phyloP scores from a whole-genome alignment of 768 basidiomycete genomes.

The Podaxis mareebaensis region DNA sequence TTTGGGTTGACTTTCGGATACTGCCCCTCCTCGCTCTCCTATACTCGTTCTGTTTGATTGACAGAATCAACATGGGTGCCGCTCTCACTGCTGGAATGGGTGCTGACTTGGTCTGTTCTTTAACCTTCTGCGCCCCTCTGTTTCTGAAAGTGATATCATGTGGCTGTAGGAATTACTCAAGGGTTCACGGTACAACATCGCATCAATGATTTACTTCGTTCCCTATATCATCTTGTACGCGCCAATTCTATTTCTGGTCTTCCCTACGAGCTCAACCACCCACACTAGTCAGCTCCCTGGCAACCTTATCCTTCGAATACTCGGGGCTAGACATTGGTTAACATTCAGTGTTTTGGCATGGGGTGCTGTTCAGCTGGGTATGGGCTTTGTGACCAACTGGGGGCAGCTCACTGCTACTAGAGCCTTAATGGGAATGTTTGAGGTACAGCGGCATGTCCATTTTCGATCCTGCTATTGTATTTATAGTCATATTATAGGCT shows the following conservation, averaged over 20 bases:
- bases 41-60: slow-evolving; percentile 44
- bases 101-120: slow-evolving; percentile 31
- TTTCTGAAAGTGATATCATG: background rate
- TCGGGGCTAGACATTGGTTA: slow-evolving; percentile 47
- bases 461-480: background rate
- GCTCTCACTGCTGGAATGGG: slow-evolving; percentile 48
- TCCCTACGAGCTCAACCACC: slow-evolving; percentile 1
- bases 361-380: slow-evolving; percentile 44
- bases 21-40: slow-evolving; percentile 41
- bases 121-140: background rate
- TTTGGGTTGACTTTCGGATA: slow-evolving; percentile 42
- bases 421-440: slow-evolving; percentile 45
- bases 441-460: slow-evolving; percentile 27
- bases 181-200: slow-evolving; percentile 40
- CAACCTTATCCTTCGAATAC: slow-evolving; percentile 41
- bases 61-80: slow-evolving; percentile 43
- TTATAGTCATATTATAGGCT: slow-evolving; percentile 28
- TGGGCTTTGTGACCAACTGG: slow-evolving; percentile 47
- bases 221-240: slow-evolving; percentile 46
- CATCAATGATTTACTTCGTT: slow-evolving; percentile 43
- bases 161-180: slow-evolving; percentile 29
- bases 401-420: slow-evolving; percentile 39
- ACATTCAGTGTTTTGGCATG: slow-evolving; percentile 42
- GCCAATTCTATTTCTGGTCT: background rate
- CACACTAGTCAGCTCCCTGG: slow-evolving; percentile 43